Evolutionary conservation across 1,139 yeast species (phyloP), one percentile per base, ranked within the genome.

Genomic region (Hyphopichia buzzinii): DNA sequence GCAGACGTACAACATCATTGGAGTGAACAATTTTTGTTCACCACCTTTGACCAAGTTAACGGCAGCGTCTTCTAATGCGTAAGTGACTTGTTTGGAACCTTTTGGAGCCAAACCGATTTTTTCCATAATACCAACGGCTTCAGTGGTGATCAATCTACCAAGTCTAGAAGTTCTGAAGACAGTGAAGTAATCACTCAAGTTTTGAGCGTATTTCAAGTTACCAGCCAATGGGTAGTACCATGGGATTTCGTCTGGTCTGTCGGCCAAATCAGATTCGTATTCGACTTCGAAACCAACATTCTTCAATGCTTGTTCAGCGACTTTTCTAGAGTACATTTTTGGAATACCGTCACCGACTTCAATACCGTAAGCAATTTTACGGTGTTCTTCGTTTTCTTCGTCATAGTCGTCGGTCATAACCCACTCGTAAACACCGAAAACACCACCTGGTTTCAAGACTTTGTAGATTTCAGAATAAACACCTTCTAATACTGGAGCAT

Each of bases 311-410:
- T 84, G 68, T 59, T 80, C 84, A 31, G 98, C 97, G 53, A 88
- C 97, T 46, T 81, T 77, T 50, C 80, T 79, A 53, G 72, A 67
- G 77, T 78, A 89, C 98, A 92, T 92, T 72, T 92, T 90, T 60
- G 98, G 97, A 55, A 92, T 92, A 68, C 98, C 98, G 62, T 92
- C 97, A 57, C 98, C 98, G 46, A 92, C 78, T 69, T 92, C 98
- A 55, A 92, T 94, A 60, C 97, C 97, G 65, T 92, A 92, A 31
- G 96, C 94, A 50, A 92, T 86, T 61, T 85, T 85, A 65, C 97
- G 87, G 70, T 92, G 98, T 62, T 82, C 92, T 50, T 81, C 78
- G 64, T 89, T 88, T 44, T 64, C 64, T 67, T 85, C 96, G 61
- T 92, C 98, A 63, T 88, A 94, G 37, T 71, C 76, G 54, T 90